These are phyloP conservation scores for Prunus davidiana DNA, from an alignment of 306 rosid species.

Conservation along the genomic window DNA sequence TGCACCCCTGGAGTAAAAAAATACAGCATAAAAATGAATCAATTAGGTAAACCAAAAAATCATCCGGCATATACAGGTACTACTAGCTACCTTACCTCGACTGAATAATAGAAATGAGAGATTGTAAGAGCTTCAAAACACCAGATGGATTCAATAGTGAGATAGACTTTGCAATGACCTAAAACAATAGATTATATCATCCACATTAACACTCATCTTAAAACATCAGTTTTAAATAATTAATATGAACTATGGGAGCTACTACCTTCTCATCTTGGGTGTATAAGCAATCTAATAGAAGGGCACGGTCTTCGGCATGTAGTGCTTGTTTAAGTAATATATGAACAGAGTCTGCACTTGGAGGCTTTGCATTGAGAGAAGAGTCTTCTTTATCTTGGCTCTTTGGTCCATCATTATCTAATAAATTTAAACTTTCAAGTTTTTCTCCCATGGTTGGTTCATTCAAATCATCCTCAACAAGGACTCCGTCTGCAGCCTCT, in stretches of 20 bases:
- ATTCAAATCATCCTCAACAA: conserved; percentile 43
- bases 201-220: not conserved
- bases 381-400: conserved; percentile 37
- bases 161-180: conserved; percentile 75
- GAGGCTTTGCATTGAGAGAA: conserved; percentile 44
- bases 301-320: conserved; percentile 72
- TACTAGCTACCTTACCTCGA: conserved; percentile 46
- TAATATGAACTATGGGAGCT: not conserved
- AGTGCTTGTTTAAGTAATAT: conserved; percentile 81
- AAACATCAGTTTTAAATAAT: not conserved
- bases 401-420: conserved; percentile 31
- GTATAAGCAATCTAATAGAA: conserved; percentile 69
- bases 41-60: not conserved
- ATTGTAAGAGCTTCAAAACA: conserved; percentile 62
- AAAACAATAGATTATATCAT: conserved; percentile 21
- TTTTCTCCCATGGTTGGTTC: conserved; percentile 90
- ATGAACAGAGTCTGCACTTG: conserved; percentile 75
- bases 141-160: conserved; percentile 57
- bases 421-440: conserved; percentile 56
- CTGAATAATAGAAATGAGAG: conserved; percentile 59
- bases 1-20: conserved; percentile 52
- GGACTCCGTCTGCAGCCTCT: conserved; percentile 48
- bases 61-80: not conserved
- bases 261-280: conserved; percentile 74
- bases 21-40: not conserved